A percentile compares a stretch with the other conserved stretches of the same genome.
Evolutionary conservation across 371 early-diverging fungal genomes (phyloP).

Genomic region (Syncephalastrum racemosum): DNA sequence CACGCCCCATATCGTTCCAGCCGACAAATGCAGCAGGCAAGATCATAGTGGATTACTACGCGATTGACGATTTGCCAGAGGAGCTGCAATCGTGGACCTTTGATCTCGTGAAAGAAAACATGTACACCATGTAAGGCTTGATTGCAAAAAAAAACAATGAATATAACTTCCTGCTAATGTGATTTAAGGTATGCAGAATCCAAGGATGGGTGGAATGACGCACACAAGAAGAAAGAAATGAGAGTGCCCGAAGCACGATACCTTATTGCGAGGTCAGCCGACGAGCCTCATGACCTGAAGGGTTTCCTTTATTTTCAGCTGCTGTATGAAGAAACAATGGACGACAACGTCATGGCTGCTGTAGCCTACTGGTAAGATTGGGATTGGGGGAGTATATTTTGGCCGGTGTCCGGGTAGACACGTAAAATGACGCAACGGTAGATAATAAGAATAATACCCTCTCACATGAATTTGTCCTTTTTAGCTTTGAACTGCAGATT

Average conservation of each 20-base stretch:
- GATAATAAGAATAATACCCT: background rate
- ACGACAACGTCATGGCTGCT: constrained; percentile 53
- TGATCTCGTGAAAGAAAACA: constrained; percentile 54
- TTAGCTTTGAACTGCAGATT: constrained; percentile 55
- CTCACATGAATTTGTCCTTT: background rate
- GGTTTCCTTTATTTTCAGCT: constrained; percentile 58
- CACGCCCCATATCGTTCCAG: constrained; percentile 24
- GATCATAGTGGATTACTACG: constrained; percentile 42
- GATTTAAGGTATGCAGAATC: constrained; percentile 45
- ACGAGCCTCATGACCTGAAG: constrained; percentile 39
- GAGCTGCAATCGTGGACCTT: constrained; percentile 43
- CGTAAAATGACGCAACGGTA: too few species aligned
- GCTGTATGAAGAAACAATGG: constrained; percentile 60
- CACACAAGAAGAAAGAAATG: constrained; percentile 53
- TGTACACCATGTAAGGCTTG: constrained; percentile 58
- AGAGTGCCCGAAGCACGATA: constrained; percentile 46
- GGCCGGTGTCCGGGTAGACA: too few species aligned
- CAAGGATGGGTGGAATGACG: constrained; percentile 58
- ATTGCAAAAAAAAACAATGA: too few species aligned
- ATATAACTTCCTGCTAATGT: too few species aligned
- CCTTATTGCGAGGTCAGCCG: constrained; percentile 41
- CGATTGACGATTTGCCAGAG: constrained; percentile 40
- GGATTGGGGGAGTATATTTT: background rate
- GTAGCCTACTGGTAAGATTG: constrained; percentile 57
- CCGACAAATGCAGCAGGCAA: background rate